Base-by-base conservation (phyloP, 331 rosid genomes). In the Rosa hybrid region DNA sequence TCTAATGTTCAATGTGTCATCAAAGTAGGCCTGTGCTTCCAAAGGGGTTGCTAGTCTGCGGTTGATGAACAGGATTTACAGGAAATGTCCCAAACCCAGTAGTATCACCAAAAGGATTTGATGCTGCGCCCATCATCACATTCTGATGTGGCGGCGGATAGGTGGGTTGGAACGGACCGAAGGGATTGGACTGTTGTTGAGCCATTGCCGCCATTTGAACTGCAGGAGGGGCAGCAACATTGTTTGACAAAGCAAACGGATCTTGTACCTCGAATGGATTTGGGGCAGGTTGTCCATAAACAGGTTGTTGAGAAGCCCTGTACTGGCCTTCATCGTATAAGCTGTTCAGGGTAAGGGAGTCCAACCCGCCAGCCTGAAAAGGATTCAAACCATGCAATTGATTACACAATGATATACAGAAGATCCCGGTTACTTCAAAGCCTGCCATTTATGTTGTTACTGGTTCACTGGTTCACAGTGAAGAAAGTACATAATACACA, bases 281-380 rank as follows among this genome's bases (percentile, higher is more conserved):
- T 9, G 98, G 99, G 23, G 98, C 94, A 0, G 98, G 94, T 75
- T 90, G 86, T 73, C 99, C 99, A 71, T 96, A 96, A 64, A 85
- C 92, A 0, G 98, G 97, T 85, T 96, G 97, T 83, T 89, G 97
- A 14, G 96, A 74, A 64, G 98, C 90, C 88, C 98, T 86, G 59
- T 94, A 94, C 1, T 92, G 97, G 14, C 88, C 98, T 80, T 94
- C 98, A 49, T 94, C 97, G 4, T 96, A 96, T 77, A 96, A 84
- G 83, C 99, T 96, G 83, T 81, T 88, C 10, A 93, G 97, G 76
- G 91, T 96, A 64, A 96, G 99, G 2, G 97, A 83, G 86, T 96
- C 99, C 90, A 96, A 83, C 60, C 99, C 99, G 78, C 99, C 99
- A 69, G 90, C 99, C 99, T 96, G 89, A 44, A 56, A 92, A 34